Evolutionary conservation across 139 green algal genomes (phyloP).

Genomic region (Volvox africanus): DNA sequence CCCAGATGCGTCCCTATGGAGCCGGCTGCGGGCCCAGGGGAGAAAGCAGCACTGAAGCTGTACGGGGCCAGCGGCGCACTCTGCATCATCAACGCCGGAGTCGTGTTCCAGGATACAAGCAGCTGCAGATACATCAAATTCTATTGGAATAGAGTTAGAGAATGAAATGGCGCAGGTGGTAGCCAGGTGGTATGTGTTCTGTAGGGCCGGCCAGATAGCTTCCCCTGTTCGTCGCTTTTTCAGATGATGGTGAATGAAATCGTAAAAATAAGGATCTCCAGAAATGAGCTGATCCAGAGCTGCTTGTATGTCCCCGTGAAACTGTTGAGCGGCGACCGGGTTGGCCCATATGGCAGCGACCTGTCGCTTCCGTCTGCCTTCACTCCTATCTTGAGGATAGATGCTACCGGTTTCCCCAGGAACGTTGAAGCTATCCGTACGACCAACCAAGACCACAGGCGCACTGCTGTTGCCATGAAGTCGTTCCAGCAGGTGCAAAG

Average conservation of each 20-base stretch:
- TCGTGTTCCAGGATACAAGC: background rate
- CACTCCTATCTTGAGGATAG: background rate
- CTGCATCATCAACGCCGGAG: background rate
- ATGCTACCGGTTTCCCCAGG: background rate
- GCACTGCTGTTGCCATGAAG: constrained; percentile 17
- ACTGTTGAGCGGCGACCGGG: background rate
- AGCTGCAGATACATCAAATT: background rate
- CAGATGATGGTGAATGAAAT: background rate
- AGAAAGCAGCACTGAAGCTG: background rate
- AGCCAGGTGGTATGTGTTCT: background rate
- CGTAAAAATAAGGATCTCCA: background rate
- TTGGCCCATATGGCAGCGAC: background rate
- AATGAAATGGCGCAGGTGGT: background rate
- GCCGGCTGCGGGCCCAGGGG: background rate
- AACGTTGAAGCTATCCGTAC: background rate
- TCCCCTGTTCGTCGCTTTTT: background rate
- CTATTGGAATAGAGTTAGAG: background rate
- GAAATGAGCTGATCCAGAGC: background rate
- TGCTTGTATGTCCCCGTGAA: background rate
- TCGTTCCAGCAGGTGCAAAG: background rate
- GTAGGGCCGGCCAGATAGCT: no score
- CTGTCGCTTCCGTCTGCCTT: background rate
- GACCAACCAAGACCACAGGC: background rate
- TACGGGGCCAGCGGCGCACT: background rate
- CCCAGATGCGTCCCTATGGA: background rate